These are phyloP conservation scores for Globisporangium ultimum DNA, from an alignment of 352 stramenopile genomes.

Conservation along the genomic window DNA sequence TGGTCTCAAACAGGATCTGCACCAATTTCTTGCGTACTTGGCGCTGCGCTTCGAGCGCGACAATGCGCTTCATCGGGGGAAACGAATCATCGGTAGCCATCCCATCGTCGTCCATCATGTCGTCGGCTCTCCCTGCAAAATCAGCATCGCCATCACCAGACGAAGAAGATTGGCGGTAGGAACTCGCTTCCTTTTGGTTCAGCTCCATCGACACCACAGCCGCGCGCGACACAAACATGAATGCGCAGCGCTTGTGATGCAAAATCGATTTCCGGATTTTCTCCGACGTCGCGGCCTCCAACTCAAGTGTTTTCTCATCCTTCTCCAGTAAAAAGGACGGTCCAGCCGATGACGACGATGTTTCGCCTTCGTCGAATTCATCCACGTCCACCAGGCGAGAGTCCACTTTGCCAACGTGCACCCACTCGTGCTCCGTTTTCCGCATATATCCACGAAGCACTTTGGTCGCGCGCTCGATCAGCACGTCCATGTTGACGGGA, in stretches of 20 bases:
- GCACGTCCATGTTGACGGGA: constrained; percentile 58
- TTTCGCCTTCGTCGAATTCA: constrained; percentile 63
- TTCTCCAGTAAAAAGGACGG: constrained; percentile 72
- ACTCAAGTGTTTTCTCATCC: constrained; percentile 77
- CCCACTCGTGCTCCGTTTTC: constrained; percentile 47
- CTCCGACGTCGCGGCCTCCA: constrained; percentile 63
- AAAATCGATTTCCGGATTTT: constrained; percentile 67
- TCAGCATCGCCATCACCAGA: neutral
- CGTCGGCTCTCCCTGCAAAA: constrained; percentile 7
- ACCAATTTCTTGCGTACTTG: constrained; percentile 50
- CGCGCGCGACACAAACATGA: constrained; percentile 60
- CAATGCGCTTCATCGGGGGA: constrained; percentile 36
- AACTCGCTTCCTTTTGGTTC: constrained; percentile 9
- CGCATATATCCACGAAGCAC: constrained; percentile 63
- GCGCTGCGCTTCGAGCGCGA: constrained; percentile 49
- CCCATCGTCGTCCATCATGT: constrained; percentile 15
- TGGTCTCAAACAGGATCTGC: constrained; percentile 62
- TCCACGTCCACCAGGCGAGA: constrained; percentile 55
- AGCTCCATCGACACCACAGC: constrained; percentile 57
- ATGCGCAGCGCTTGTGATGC: constrained; percentile 73
- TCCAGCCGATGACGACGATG: constrained; percentile 5
- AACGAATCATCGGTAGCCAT: constrained; percentile 9
- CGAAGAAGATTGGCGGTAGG: constrained; percentile 1
- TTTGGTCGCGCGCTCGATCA: constrained; percentile 38
- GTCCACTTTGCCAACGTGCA: constrained; percentile 54